phyloP scores from a whole-genome alignment of 106 monocot species.

The Triglochin maritima region DNA sequence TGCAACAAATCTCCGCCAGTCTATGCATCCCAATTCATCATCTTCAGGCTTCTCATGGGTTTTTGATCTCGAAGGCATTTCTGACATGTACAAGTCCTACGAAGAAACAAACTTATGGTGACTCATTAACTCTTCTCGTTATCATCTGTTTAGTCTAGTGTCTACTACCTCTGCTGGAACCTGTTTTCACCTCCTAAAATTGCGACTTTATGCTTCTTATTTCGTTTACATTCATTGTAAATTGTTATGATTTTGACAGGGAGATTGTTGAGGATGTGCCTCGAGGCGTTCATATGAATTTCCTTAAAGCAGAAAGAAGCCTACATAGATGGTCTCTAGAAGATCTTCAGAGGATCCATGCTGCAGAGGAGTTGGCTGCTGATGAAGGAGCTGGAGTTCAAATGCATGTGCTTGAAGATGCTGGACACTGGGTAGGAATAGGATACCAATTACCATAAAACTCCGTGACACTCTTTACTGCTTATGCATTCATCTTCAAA shows the following conservation, averaged over 20 bases:
- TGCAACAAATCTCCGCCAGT: slow-evolving; percentile 65
- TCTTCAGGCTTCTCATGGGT: slow-evolving; percentile 59
- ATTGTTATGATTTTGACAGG: slow-evolving; percentile 24
- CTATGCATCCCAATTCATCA: slow-evolving; percentile 13
- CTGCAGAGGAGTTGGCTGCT: slow-evolving; percentile 82
- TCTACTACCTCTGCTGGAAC: too few relatives aligned
- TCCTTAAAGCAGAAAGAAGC: slow-evolving; percentile 95
- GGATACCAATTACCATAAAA: not conserved
- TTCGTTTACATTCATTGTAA: not conserved
- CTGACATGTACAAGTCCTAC: slow-evolving; percentile 90
- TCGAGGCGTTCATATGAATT: slow-evolving; percentile 85
- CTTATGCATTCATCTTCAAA: not conserved
- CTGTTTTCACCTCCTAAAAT: not conserved
- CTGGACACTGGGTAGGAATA: slow-evolving; percentile 92
- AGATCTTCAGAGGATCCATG: slow-evolving; percentile 90
- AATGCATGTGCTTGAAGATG: slow-evolving; percentile 97
- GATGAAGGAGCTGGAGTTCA: slow-evolving; percentile 89
- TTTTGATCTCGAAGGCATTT: slow-evolving; percentile 79
- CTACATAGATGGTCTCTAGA: slow-evolving; percentile 97
- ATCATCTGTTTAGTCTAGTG: not conserved
- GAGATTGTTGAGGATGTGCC: slow-evolving; percentile 89
- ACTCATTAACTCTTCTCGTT: not conserved
- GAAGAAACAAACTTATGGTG: slow-evolving; percentile 94
- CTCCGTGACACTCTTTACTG: not conserved
- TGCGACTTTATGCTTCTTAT: not conserved